Evolutionary conservation across 2,329 filamentous ascomycete species (phyloP).

Genomic region (Bipolaris gigantea): DNA sequence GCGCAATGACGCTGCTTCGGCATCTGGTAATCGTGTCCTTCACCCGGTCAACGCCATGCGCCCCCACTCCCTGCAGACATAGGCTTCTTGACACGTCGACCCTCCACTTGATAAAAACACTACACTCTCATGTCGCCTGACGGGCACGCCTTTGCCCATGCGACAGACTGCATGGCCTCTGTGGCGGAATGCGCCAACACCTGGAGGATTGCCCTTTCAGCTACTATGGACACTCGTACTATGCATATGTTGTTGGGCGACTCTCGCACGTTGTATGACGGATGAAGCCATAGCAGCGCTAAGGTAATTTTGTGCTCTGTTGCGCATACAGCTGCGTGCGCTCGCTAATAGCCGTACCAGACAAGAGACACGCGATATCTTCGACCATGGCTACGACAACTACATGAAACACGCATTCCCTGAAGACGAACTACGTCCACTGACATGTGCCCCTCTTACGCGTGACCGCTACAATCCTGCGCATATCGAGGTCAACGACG

Average conservation of each 20-base stretch:
- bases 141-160: slow-evolving; percentile 40
- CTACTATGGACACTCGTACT: slow-evolving; percentile 40
- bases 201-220: slow-evolving; percentile 25
- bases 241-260: slow-evolving; percentile 36
- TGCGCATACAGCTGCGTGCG: neutral
- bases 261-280: slow-evolving; percentile 48
- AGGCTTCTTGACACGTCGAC: neutral
- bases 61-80: slow-evolving; percentile 3
- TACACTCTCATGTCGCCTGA: slow-evolving; percentile 40
- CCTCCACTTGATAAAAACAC: slow-evolving; percentile 1
- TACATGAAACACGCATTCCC: slow-evolving; percentile 95
- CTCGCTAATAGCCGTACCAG: slow-evolving; percentile 27
- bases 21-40: slow-evolving; percentile 21
- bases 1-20: slow-evolving; percentile 16
- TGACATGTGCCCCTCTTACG: slow-evolving; percentile 81
- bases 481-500: slow-evolving; percentile 89
- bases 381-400: slow-evolving; percentile 95
- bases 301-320: slow-evolving; percentile 28
- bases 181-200: slow-evolving; percentile 29
- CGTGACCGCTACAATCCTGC: slow-evolving; percentile 78
- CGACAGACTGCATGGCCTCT: slow-evolving; percentile 39
- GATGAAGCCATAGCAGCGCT: slow-evolving; percentile 46
- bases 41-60: slow-evolving; percentile 7
- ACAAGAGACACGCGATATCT: slow-evolving; percentile 67
- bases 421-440: slow-evolving; percentile 88